Evolutionary conservation across 2,329 filamentous ascomycete genomes (phyloP), one percentile per base, ranked within the genome.

Genomic region (Westerdykella aurantiaca): DNA sequence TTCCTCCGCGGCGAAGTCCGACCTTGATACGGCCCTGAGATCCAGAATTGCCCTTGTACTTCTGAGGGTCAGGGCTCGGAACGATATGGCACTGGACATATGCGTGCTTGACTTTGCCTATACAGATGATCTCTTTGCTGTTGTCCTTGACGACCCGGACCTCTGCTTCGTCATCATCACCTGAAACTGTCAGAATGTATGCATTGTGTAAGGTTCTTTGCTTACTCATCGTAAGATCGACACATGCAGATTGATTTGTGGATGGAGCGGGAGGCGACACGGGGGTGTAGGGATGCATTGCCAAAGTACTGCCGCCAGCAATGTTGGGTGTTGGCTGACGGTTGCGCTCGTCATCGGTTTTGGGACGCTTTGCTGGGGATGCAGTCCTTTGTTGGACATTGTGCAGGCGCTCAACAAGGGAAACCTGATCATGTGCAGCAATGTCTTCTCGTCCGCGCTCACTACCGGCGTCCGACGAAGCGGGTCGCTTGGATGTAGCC

Each of bases 391-490:
- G 77, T 52, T 86, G 78, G 12, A 94, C 79, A 52, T 84, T 82
- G 62, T 90, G 87, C 61, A 89, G 74, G 25, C 81, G 78, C 64
- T 94, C 87, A 37, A 95, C 80, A 70, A 89, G 80, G 43, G 70
- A 69, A 9, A 76, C 74, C 52, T 80, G 75, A 21, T 79, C 78
- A 13, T 43, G 33, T 23, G 45, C 52, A 14, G 48, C 47, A 11
- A 48, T 42, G 6, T 59, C 55, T 4, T 55, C 50, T 34, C 54
- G 49, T 38, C 58, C 60, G 18, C 57, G 52, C 18, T 62, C 56
- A 16, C 35, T 23, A 5, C 54, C 54, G 18, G 41, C 45, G 23
- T 53, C 50, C 6, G 53, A 48, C 12, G 57, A 55, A 1, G 59
- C 63, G 31, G 63, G 56, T 5, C 63, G 63, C 44, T 67, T 67